Conservation (phyloP, 2,329 filamentous ascomycete genomes). For the Paraphaeosphaeria minitans region DNA sequence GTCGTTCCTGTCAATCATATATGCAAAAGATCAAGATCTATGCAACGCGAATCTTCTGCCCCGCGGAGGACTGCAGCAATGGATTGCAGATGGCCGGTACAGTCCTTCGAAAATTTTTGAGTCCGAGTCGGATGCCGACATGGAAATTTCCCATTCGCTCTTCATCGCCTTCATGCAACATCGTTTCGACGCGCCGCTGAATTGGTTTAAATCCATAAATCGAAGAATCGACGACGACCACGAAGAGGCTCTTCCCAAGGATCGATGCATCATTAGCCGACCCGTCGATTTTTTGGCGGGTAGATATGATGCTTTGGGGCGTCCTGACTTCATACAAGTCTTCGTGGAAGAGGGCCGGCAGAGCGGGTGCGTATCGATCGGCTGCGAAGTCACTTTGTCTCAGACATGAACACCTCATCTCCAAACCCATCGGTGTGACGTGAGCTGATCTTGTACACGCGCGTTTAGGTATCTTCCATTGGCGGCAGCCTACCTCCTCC, state of each 20-base stretch:
- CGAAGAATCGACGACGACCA: background rate
- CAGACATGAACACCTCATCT: too few species aligned
- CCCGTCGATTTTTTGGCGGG: constrained; percentile 10
- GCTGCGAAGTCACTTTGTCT: too few species aligned
- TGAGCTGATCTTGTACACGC: too few species aligned
- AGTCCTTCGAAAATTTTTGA: background rate
- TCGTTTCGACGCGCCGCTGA: background rate
- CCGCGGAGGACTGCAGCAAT: background rate
- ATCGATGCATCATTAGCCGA: background rate
- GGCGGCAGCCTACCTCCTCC: background rate
- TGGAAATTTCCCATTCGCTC: background rate
- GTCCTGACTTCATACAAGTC: background rate
- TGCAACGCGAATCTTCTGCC: background rate
- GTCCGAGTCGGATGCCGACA: background rate
- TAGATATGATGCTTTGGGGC: constrained; percentile 2
- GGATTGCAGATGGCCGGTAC: background rate
- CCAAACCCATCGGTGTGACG: too few species aligned
- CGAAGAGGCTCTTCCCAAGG: background rate
- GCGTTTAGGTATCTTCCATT: background rate
- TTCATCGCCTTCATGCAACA: background rate
- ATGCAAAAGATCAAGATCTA: background rate
- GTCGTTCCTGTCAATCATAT: background rate
- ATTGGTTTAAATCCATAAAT: constrained; percentile 10
- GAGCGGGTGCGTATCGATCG: background rate
- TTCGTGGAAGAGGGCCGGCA: background rate